phyloP scores from a whole-genome alignment of 305 asterid genomes.

The Solanum hybrid region DNA sequence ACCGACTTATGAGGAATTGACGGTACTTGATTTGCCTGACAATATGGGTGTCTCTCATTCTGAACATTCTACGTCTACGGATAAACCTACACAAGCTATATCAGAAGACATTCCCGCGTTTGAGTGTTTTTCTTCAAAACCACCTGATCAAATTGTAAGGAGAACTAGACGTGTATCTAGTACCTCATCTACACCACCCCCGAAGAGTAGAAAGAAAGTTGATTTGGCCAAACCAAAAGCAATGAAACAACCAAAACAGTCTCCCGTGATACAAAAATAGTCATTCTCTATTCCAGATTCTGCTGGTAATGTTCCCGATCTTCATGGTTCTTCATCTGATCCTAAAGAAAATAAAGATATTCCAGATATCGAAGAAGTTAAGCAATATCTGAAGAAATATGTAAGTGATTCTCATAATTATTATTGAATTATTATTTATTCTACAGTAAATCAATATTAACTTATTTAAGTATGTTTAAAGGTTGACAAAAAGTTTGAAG shows the following conservation, averaged over 20 bases:
- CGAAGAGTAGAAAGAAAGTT: neutral
- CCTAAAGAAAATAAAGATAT: no score
- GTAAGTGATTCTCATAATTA: neutral
- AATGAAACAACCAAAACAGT: no score
- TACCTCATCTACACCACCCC: neutral
- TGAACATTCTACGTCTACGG: neutral
- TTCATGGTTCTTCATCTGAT: no score
- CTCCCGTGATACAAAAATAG: neutral
- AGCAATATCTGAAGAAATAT: no score
- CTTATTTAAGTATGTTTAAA: no score
- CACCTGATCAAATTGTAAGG: neutral
- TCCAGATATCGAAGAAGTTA: no score
- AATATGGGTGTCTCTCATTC: neutral
- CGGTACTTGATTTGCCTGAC: neutral
- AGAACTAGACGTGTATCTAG: neutral
- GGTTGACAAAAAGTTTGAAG: neutral
- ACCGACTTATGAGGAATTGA: neutral
- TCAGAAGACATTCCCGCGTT: accelerated
- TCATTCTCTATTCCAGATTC: neutral
- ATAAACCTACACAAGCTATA: neutral
- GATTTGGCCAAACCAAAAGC: neutral
- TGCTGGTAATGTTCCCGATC: neutral
- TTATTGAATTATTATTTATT: no score
- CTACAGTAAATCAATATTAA: no score
- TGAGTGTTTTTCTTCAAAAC: neutral